Evolutionary conservation across 805 yeast genomes (phyloP).

Genomic region (Danielia oregonensis): DNA sequence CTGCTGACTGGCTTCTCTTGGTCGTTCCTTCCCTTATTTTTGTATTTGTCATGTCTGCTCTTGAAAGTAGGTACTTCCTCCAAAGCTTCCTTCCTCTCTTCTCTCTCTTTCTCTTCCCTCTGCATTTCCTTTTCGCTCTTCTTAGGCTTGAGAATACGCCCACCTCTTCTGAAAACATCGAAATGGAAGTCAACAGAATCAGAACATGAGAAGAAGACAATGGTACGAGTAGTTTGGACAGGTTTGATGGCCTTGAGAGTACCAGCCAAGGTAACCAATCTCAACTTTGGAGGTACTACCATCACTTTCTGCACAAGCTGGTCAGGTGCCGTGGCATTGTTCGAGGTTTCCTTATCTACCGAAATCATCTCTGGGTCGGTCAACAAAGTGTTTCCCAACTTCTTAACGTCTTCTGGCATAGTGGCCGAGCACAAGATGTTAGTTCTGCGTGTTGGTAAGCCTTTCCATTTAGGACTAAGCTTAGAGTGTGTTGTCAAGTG

Average conservation of each 20-base stretch:
- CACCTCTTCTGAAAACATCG: constrained; percentile 63
- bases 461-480: constrained; percentile 43
- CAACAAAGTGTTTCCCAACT: constrained; percentile 75
- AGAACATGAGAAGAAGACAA: constrained; percentile 89
- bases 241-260: constrained; percentile 45
- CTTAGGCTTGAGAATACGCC: constrained; percentile 34
- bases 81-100: constrained; percentile 13
- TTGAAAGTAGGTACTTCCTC: too few relatives aligned
- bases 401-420: constrained; percentile 71
- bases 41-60: too few relatives aligned
- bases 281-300: constrained; percentile 89
- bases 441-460: constrained; percentile 65
- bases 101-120: constrained; percentile 7
- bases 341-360: constrained; percentile 22
- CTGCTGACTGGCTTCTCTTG: constrained; percentile 22
- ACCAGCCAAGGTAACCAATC: constrained; percentile 79
- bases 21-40: too few relatives aligned
- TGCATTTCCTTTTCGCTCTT: constrained; percentile 23
- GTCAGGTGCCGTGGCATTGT: constrained; percentile 66
- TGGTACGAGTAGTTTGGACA: constrained; percentile 46
- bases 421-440: constrained; percentile 95
- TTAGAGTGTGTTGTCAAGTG: constrained; percentile 47
- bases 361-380: constrained; percentile 70
- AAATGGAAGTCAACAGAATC: constrained; percentile 96
- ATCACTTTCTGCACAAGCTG: constrained; percentile 77